Conservation (phyloP, 768 basidiomycete species). For the Mycena indigotica region DNA sequence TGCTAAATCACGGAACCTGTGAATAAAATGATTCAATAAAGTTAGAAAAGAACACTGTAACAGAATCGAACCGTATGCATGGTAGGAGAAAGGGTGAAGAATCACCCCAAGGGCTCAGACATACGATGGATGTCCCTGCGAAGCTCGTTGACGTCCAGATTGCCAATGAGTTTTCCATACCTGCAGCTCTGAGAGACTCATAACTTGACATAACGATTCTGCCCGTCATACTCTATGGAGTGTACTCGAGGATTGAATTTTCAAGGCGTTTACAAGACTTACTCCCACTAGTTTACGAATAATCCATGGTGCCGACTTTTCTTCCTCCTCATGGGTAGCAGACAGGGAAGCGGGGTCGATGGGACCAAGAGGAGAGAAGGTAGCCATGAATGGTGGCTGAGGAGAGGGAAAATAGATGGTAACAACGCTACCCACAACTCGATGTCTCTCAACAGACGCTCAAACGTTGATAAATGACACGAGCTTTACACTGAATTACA, state of each 20-base stretch:
- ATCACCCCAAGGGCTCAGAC: constrained; percentile 71
- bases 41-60: too few relatives aligned
- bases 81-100: constrained; percentile 64
- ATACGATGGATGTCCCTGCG: constrained; percentile 54
- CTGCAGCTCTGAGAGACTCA: constrained; percentile 58
- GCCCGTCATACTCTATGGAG: constrained; percentile 56
- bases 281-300: constrained; percentile 66
- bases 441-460: too few relatives aligned
- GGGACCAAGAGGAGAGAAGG: constrained; percentile 40
- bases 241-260: neutral
- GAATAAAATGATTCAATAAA: too few relatives aligned
- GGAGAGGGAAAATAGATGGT: too few relatives aligned
- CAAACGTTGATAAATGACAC: too few relatives aligned
- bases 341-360: constrained; percentile 49
- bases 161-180: neutral
- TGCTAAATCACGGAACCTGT: too few relatives aligned
- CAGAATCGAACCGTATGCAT: constrained; percentile 61
- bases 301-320: constrained; percentile 64
- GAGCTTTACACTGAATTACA: too few relatives aligned
- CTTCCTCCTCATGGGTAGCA: constrained; percentile 43
- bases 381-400: neutral
- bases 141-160: neutral
- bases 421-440: too few relatives aligned
- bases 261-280: constrained; percentile 9
- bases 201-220: constrained; percentile 66